phyloP scores from a whole-genome alignment of 2,329 filamentous ascomycete species.

The Rhinocladiella mackenziei region DNA sequence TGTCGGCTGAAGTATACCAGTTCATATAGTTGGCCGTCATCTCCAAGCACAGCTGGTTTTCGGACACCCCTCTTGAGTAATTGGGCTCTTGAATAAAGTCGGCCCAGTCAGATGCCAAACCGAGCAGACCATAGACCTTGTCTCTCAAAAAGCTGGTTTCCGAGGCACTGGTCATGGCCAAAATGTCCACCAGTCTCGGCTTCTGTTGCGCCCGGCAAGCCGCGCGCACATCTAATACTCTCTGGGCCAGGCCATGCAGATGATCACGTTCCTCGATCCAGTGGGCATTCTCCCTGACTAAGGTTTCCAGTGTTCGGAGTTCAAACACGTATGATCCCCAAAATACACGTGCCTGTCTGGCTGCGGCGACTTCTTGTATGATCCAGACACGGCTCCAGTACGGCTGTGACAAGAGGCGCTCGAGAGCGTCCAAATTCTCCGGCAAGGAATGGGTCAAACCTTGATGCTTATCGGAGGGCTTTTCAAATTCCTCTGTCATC shows the following conservation, averaged over 20 bases:
- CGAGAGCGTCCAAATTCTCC: slow-evolving; percentile 9
- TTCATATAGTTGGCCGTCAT: slow-evolving; percentile 19
- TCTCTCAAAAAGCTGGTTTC: slow-evolving; percentile 18
- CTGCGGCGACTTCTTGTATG: slow-evolving; percentile 27
- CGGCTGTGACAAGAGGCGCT: slow-evolving; percentile 21
- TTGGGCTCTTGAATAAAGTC: slow-evolving; percentile 20
- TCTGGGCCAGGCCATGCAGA: slow-evolving; percentile 5
- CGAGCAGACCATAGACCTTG: slow-evolving; percentile 21
- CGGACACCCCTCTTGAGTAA: slow-evolving; percentile 13
- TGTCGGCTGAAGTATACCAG: slow-evolving; percentile 20
- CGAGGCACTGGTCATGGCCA: slow-evolving; percentile 16
- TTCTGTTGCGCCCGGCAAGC: slow-evolving; percentile 19
- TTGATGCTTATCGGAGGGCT: slow-evolving; percentile 1
- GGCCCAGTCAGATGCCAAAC: slow-evolving; percentile 17
- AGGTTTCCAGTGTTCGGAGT: slow-evolving; percentile 10
- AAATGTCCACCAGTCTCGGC: slow-evolving; percentile 19
- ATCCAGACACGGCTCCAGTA: slow-evolving; percentile 30
- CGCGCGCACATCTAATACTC: slow-evolving; percentile 15
- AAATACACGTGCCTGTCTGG: slow-evolving; percentile 10
- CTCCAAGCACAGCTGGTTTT: slow-evolving; percentile 17
- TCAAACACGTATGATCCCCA: slow-evolving; percentile 21
- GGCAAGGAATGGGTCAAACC: background rate
- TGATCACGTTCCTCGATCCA: background rate
- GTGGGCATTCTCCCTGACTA: slow-evolving; percentile 6
- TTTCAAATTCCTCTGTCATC: slow-evolving; percentile 4